Evolutionary conservation across 2,329 filamentous ascomycete genomes (phyloP), one percentile per base, ranked within the genome.

Genomic region (Emmonsiellopsis sp.): DNA sequence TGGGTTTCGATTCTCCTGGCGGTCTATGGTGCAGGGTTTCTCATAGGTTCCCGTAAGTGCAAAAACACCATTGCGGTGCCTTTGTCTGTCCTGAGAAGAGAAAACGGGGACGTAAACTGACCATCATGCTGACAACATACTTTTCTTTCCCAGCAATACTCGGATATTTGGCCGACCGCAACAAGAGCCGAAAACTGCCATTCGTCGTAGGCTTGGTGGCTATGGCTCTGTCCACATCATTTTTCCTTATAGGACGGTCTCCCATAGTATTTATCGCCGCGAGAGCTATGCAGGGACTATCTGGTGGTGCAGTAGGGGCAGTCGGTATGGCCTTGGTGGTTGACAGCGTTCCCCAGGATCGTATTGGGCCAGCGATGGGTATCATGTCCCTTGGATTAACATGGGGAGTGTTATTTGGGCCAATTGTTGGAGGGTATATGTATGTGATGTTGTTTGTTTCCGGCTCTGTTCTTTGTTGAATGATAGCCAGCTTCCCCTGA

Each of bases 281-380:
- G 8, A 71, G 81, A 15, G 63, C 78, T 0, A 63, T 83, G 4
- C 82, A 85, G 60, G 81, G 81, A 0, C 64, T 80, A 11, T 80
- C 78, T 34, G 78, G 73, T 2, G 79, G 77, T 0, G 75, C 81
- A 6, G 80, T 85, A 1, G 84, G 81, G 81, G 82, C 78, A 0
- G 76, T 81, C 31, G 79, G 81, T 2, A 66, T 83, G 15, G 79
- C 81, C 0, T 70, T 84, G 50, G 72, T 80, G 35, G 66, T 82
- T 5, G 81, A 84, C 62, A 83, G 79, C 1, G 80, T 84, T 3
- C 76, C 76, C 0, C 72, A 70, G 2, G 72, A 79, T 47, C 78
- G 81, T 35, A 61, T 85, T 41, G 82, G 82, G 1, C 79, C 79
- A 57, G 80, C 79, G 0, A 79, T 84, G 65, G 82, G 83, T 3